Evolutionary conservation across 192 early-diverging fungal genomes (phyloP).

Genomic region (Radiomyces spectabilis): DNA sequence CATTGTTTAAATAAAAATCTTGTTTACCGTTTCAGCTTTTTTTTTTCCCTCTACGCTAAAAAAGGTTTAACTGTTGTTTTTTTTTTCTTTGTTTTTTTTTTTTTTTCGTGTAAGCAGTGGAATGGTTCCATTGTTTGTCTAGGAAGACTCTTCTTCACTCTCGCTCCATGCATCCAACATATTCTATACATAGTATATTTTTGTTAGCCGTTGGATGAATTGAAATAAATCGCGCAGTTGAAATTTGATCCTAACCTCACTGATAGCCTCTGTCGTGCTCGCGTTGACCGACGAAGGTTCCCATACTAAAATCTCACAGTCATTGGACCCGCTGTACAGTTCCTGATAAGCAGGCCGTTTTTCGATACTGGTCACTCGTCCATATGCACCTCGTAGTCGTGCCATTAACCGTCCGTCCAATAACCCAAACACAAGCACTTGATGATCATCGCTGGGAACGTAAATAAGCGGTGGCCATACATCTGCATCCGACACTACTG

Average conservation of each 20-base stretch:
- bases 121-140: background rate
- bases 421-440: constrained; percentile 52
- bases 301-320: constrained; percentile 55
- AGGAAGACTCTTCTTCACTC: constrained; percentile 20
- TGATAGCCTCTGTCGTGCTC: constrained; percentile 19
- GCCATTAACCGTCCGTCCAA: constrained; percentile 45
- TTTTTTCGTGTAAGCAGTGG: background rate
- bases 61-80: too few species aligned
- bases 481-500: constrained; percentile 15
- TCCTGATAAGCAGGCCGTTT: constrained; percentile 47
- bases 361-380: constrained; percentile 46
- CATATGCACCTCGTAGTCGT: constrained; percentile 56
- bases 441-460: constrained; percentile 44
- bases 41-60: too few species aligned
- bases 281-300: constrained; percentile 25
- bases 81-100: background rate
- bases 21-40: background rate
- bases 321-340: constrained; percentile 55
- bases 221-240: background rate
- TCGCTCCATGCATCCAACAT: constrained; percentile 45
- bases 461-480: constrained; percentile 45
- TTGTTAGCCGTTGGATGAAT: background rate
- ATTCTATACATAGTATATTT: constrained; percentile 1
- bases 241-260: background rate
- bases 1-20: background rate